A percentile compares a stretch with the other conserved stretches of the same genome.
Evolutionary conservation across 805 yeast genomes (phyloP).

Genomic region (Sugiyamaella floridensis): DNA sequence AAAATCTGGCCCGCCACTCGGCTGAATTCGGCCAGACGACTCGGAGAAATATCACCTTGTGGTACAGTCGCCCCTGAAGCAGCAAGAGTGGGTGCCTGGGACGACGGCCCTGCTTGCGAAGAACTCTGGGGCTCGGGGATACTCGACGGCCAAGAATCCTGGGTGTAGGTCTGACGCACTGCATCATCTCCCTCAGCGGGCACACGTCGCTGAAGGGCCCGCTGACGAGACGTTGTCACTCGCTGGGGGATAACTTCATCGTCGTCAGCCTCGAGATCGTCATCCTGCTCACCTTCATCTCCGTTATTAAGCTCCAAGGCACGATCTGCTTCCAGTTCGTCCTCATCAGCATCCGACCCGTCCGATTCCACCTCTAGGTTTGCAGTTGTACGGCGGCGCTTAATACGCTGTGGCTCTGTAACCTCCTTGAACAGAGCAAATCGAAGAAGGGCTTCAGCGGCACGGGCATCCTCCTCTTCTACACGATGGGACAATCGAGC

Average conservation of each 20-base stretch:
- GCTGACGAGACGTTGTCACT: constrained; percentile 23
- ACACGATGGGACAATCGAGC: constrained; percentile 77
- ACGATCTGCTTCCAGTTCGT: constrained; percentile 37
- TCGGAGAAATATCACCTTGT: constrained; percentile 41
- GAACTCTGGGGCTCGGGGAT: constrained; percentile 6
- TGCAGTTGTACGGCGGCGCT: constrained; percentile 30
- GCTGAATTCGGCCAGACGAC: constrained; percentile 43
- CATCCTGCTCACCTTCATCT: constrained; percentile 43
- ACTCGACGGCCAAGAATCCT: constrained; percentile 19
- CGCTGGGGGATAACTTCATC: constrained; percentile 36
- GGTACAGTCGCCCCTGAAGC: constrained; percentile 17
- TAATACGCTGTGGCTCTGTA: constrained; percentile 32
- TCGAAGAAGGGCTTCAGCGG: constrained; percentile 78
- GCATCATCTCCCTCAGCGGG: constrained; percentile 2
- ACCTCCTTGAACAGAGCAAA: constrained; percentile 82
- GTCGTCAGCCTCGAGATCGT: constrained; percentile 49
- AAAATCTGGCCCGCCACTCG: constrained; percentile 42
- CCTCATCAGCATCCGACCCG: constrained; percentile 41
- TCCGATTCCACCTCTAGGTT: constrained; percentile 29
- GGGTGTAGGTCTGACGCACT: constrained; percentile 6
- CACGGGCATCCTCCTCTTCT: constrained; percentile 68
- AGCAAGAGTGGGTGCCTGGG: constrained; percentile 10
- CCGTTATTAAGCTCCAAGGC: constrained; percentile 34
- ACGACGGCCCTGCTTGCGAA: background rate
- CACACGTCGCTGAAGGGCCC: constrained; percentile 10